These are phyloP conservation scores for Closterium sp. DNA, from an alignment of 139 green algal genomes.

Conservation along the genomic window DNA sequence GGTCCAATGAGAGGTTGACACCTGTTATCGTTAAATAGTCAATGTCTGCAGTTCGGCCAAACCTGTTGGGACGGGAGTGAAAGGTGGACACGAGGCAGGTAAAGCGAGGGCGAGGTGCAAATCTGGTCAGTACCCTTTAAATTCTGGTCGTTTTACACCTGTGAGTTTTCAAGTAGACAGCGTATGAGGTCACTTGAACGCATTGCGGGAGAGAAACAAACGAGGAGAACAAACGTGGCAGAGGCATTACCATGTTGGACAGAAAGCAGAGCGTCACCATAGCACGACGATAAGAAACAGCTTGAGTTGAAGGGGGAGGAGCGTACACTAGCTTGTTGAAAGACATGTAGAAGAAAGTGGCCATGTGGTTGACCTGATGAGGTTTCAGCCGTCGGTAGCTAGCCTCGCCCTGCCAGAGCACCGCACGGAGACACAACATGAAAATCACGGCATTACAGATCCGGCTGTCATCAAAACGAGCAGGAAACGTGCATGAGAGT, in stretches of 20 bases:
- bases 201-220: too few relatives aligned
- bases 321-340: slow-evolving; percentile 28
- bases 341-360: slow-evolving; percentile 44
- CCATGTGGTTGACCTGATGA: slow-evolving; percentile 27
- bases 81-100: too few relatives aligned
- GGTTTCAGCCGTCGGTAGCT: slow-evolving; percentile 21
- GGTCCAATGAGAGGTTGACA: background rate
- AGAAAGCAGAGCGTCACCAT: too few relatives aligned
- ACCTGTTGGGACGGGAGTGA: slow-evolving; percentile 24
- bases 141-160: too few relatives aligned
- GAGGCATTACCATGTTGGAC: too few relatives aligned
- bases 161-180: background rate
- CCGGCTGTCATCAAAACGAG: too few relatives aligned
- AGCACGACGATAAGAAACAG: background rate
- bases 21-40: slow-evolving; percentile 29
- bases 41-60: slow-evolving; percentile 31
- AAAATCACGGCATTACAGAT: slow-evolving; percentile 12
- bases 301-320: background rate
- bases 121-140: too few relatives aligned
- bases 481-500: too few relatives aligned
- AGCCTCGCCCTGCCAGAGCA: slow-evolving; percentile 33
- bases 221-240: too few relatives aligned
- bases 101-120: too few relatives aligned
- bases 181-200: too few relatives aligned
- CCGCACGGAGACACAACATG: too few relatives aligned